Conservation (phyloP, 2,329 filamentous ascomycete genomes). For the Colletotrichum navitas region DNA sequence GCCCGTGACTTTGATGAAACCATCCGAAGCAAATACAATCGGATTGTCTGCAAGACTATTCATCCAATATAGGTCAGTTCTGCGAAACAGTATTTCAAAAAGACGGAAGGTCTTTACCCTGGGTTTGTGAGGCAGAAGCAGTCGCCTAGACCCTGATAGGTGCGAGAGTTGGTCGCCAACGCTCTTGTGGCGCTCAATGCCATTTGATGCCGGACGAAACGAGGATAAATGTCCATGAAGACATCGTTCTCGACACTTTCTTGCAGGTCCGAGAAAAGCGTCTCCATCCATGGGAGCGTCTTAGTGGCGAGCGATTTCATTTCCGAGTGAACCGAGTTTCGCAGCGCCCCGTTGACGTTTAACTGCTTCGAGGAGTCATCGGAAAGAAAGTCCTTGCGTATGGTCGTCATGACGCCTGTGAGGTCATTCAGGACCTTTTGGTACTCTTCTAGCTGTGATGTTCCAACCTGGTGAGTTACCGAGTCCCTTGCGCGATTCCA, state of each 20-base stretch:
- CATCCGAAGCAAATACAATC: constrained; percentile 63
- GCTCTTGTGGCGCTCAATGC: constrained; percentile 60
- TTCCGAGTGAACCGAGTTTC: constrained; percentile 58
- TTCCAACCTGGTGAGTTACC: not conserved
- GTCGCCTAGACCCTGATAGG: constrained; percentile 68
- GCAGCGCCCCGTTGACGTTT: constrained; percentile 56
- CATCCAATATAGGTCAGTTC: constrained; percentile 40
- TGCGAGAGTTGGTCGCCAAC: constrained; percentile 52
- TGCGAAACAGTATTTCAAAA: fast-evolving
- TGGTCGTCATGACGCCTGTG: constrained; percentile 52
- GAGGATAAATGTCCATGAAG: constrained; percentile 61
- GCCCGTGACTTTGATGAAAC: constrained; percentile 64
- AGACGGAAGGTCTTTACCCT: not conserved
- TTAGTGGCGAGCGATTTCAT: constrained; percentile 60
- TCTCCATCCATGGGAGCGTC: constrained; percentile 60
- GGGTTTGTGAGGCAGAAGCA: constrained; percentile 71
- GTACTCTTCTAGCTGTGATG: constrained; percentile 57
- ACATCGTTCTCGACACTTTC: constrained; percentile 60
- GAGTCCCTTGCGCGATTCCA: constrained; percentile 47
- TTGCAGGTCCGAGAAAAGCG: constrained; percentile 59
- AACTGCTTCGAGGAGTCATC: constrained; percentile 53
- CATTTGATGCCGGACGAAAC: constrained; percentile 66
- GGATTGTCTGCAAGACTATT: constrained; percentile 63
- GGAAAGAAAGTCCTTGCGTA: constrained; percentile 49
- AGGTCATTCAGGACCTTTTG: constrained; percentile 55